A percentile compares a stretch with the other conserved stretches of the same genome.
phyloP scores from a whole-genome alignment of 371 early-diverging fungal species.

The Mortierella sp. region DNA sequence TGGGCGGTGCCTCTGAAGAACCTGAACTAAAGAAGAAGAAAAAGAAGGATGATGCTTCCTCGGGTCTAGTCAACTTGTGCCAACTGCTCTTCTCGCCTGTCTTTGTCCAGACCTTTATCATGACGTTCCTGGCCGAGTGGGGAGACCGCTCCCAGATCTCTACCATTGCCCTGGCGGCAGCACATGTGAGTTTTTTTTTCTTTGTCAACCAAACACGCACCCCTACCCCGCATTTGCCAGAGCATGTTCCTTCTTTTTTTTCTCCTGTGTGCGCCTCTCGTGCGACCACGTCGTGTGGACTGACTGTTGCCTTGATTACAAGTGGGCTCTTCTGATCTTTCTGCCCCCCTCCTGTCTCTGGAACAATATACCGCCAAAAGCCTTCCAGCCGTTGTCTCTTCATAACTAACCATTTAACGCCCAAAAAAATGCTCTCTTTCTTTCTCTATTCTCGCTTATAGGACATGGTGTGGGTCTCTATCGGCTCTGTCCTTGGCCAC shows the following conservation, averaged over 20 bases:
- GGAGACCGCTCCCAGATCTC: constrained; percentile 95
- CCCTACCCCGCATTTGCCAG: background rate
- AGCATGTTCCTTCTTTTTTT: background rate
- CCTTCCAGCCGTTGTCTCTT: no score
- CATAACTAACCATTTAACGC: background rate
- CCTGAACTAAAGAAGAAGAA: constrained; percentile 8
- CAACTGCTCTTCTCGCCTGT: constrained; percentile 87
- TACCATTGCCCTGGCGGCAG: constrained; percentile 95
- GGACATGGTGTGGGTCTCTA: constrained; percentile 84
- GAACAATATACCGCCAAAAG: no score
- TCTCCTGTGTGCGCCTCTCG: background rate
- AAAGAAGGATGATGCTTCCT: constrained; percentile 21
- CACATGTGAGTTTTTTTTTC: constrained; percentile 67
- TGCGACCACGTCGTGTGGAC: no score
- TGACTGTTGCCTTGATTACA: no score
- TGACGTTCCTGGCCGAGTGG: constrained; percentile 98
- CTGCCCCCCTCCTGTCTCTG: no score
- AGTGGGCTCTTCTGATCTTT: no score
- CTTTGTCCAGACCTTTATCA: constrained; percentile 93
- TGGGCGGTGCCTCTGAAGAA: constrained; percentile 22
- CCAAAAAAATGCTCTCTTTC: background rate
- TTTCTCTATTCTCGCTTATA: constrained; percentile 42
- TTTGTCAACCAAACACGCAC: background rate
- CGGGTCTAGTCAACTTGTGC: constrained; percentile 67
- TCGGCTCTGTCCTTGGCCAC: constrained; percentile 92